Evolutionary conservation across 2,329 filamentous ascomycete species (phyloP), one percentile per base, ranked within the genome.

Genomic region (Epichloe uncinata): DNA sequence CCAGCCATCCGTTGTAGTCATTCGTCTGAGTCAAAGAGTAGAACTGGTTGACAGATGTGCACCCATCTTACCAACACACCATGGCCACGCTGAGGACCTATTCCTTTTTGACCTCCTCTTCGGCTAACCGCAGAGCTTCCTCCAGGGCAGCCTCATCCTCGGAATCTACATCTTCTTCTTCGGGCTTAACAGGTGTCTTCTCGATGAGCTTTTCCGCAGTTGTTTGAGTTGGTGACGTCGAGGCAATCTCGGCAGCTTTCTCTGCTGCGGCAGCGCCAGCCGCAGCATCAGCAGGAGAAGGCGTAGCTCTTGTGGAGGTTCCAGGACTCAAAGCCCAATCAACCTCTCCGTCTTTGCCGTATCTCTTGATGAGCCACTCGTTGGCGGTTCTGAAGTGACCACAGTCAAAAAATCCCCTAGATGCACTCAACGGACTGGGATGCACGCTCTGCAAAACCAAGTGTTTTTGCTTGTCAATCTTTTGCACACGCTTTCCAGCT

Each of bases 381-480:
- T 95, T 95, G 44, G 86, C 80, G 68, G 81, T 79, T 55, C 73
- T 81, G 65, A 94, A 95, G 67, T 95, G 89, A 0, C 81, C 79
- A 58, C 85, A 90, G 51, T 87, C 82, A 56, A 87, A 88, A 66
- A 89, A 98, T 1, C 93, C 93, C 49, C 79, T 76, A 13, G 74
- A 69, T 4, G 91, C 93, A 68, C 87, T 94, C 56, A 96, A 67
- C n/a, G 93, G 93, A 65, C 88, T 95, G 0, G 93, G 93, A 69
- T 98, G 93, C 46, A 90, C 89, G 60, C 82, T 85, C 68, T 85
- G 82, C 56, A 98, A 72, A 37, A 98, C 87, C 43, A 87, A 74
- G 69, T 98, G 91, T 59, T 77, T 82, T 55, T 78, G 73, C 47
- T 68, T 72, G 61, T 93, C 84, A 48, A 97, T 75, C 57, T 81